Base-by-base conservation (phyloP, 495 filamentous ascomycete genomes). In the Trichocladium antarcticum region DNA sequence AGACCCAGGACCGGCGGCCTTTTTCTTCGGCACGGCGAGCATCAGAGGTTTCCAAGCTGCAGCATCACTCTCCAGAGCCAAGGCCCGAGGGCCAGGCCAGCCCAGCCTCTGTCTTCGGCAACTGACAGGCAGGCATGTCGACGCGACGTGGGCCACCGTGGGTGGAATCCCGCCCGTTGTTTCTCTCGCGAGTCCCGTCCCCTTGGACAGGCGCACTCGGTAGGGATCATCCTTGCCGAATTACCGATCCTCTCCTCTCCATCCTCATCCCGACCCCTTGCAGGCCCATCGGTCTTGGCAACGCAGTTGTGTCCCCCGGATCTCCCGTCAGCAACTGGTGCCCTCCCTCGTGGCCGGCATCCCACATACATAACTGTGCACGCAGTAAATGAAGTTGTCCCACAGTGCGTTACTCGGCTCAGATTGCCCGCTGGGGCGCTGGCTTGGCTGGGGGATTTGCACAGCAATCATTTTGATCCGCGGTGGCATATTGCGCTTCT, bases 191-290 rank as follows among this genome's bases (percentile, higher is more conserved):
- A 42, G 38, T 57, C 57, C 59, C 57, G 59, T 54, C 47, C 36
- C 42, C 51, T 38, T 38, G 56, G 53, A 49, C 28, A 47, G 53
- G 42, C 42, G 37, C n/a, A 40, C 35, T 39, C 17, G 56, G 49
- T 51, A 55, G 45, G 52, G 55, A 48, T 49, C n/a, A 37, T 31
- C 53, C 54, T 31, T 50, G 50, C 10, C 22, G 41, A 46, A 48
- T 53, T 19, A 55, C 49, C 50, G 57, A 52, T 57, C 47, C 51
- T 56, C 51, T 43, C 53, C 49, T 45, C 47, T 22, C 46, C 27
- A 16, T 44, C 47, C 51, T 56, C 48, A 49, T 55, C 49, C 48
- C 49, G 22, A 42, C 53, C 58, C 53, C 52, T 59, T 34, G 46
- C 37, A 42, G 36, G 27, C 28, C 17, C 46, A 54, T 59, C 45